A percentile compares a stretch with the other conserved stretches of the same genome.
Conservation (phyloP, 306 rosid species). For the Castanospermum australe region DNA sequence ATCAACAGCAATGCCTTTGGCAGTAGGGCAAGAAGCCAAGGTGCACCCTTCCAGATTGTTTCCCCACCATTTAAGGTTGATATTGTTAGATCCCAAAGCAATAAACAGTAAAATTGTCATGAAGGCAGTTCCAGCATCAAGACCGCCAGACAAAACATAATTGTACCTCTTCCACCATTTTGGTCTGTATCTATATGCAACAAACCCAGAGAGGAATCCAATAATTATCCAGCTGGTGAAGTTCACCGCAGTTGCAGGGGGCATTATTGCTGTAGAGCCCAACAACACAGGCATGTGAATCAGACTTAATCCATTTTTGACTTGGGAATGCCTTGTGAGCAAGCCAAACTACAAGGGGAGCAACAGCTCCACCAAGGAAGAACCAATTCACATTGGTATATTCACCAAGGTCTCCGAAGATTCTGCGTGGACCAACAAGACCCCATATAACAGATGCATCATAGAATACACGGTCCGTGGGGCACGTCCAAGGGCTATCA, state of each 20-base stretch:
- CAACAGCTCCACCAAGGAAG: constrained; percentile 57
- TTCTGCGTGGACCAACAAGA: constrained; percentile 65
- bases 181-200: constrained; percentile 35
- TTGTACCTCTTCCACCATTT: constrained; percentile 52
- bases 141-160: constrained; percentile 58
- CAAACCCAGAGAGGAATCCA: constrained; percentile 46
- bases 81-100: constrained; percentile 29
- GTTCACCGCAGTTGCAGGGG: constrained; percentile 58
- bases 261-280: constrained; percentile 57
- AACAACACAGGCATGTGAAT: constrained; percentile 59
- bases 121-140: constrained; percentile 63
- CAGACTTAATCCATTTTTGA: constrained; percentile 41
- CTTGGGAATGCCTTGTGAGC: constrained; percentile 46
- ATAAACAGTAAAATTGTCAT: constrained; percentile 49
- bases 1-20: constrained; percentile 36
- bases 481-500: constrained; percentile 65
- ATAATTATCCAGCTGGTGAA: constrained; percentile 53
- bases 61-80: constrained; percentile 57
- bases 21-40: constrained; percentile 63
- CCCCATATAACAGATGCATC: constrained; percentile 78
- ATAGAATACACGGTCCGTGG: constrained; percentile 58
- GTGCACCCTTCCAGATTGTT: constrained; percentile 54
- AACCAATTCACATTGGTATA: constrained; percentile 56
- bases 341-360: constrained; percentile 54
- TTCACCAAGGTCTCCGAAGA: constrained; percentile 65